Conservation (phyloP, 2,329 filamentous ascomycete species). For the Penicillium crustosum region DNA sequence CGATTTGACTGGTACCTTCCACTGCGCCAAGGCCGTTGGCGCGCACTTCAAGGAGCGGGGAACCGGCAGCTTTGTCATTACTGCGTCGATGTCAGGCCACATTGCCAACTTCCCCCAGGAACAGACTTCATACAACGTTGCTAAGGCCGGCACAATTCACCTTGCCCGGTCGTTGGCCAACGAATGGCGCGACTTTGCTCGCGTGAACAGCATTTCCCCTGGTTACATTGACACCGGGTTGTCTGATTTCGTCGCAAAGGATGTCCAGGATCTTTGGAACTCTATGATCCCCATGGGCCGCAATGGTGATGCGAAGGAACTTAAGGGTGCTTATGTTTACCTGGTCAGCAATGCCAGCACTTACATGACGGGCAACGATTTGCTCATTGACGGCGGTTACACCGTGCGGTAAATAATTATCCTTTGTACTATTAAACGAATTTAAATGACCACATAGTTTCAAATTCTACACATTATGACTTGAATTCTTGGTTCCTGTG, state of each 20-base stretch:
- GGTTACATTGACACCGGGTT: conserved; percentile 69
- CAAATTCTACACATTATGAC: neutral
- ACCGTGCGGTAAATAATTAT: conserved; percentile 39
- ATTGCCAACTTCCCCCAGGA: conserved; percentile 62
- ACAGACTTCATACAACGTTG: conserved; percentile 64
- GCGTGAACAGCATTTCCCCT: conserved; percentile 67
- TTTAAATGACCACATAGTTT: neutral
- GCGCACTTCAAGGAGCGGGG: conserved; percentile 69
- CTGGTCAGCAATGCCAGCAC: conserved; percentile 49
- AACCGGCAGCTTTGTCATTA: conserved; percentile 65
- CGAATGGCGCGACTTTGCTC: conserved; percentile 68
- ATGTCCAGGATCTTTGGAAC: conserved; percentile 59
- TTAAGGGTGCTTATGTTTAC: conserved; percentile 61
- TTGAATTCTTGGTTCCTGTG: neutral
- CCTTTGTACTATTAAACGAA: conserved; percentile 11
- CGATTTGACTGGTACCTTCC: conserved; percentile 81
- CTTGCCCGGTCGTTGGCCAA: conserved; percentile 64
- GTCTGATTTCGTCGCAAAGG: conserved; percentile 63
- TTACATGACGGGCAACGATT: conserved; percentile 52
- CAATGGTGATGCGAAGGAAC: conserved; percentile 63
- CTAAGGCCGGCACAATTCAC: conserved; percentile 68
- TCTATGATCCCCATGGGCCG: conserved; percentile 62
- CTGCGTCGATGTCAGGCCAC: conserved; percentile 61
- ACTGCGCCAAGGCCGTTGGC: conserved; percentile 87
- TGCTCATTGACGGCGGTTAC: conserved; percentile 53